Base-by-base conservation (phyloP, 2,329 filamentous ascomycete genomes). In the Talaromyces sp. region DNA sequence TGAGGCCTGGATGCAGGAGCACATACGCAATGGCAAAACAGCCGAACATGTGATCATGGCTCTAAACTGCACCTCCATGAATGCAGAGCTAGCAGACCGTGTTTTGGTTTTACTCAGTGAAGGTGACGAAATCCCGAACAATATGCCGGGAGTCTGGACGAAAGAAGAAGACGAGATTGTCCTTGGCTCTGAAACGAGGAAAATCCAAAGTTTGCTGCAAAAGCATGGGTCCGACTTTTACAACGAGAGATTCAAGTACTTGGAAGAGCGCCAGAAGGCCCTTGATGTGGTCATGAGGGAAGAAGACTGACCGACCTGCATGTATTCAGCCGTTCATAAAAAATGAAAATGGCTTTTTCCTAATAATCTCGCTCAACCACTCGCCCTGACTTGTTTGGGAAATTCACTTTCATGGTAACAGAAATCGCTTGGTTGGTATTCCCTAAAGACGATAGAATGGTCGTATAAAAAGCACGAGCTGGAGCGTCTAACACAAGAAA, bases 61-160 rank as follows among this genome's bases (percentile, higher is more conserved):
- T 17, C 65, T 79, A 21, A 68, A 67, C 32, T 74, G 71, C 62
- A 75, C 77, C 8, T 77, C 71, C 52, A 77, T 79, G 74, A 70
- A 77, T 38, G 66, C 70, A 38, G 59, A 65, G 48, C 63, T 77
- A 56, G 75, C 76, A 4, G 71, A 76, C 60, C 65, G 67, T 26
- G 72, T 76, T 2, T 65, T 79, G 10, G 65, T 68, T 17, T 62
- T 65, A 55, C 63, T 77, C 21, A 62, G 57, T 21, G 64, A 64
- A 26, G 73, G 72, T 4, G 66, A 73, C 17, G 66, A 63, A 1
- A 71, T 81, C 21, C 79, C 80, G 0, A 57, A 67, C 12, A 62
- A 78, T 56, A 72, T 77, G 58, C 71, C 63, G 17, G 80, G 80
- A 4, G 75, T 81, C 19, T 82, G 80, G 80, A 81, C 79, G 7